Evolutionary conservation across 1,284 basidiomycete genomes (phyloP), one percentile per base, ranked within the genome.

Genomic region (Tilletia setariae): DNA sequence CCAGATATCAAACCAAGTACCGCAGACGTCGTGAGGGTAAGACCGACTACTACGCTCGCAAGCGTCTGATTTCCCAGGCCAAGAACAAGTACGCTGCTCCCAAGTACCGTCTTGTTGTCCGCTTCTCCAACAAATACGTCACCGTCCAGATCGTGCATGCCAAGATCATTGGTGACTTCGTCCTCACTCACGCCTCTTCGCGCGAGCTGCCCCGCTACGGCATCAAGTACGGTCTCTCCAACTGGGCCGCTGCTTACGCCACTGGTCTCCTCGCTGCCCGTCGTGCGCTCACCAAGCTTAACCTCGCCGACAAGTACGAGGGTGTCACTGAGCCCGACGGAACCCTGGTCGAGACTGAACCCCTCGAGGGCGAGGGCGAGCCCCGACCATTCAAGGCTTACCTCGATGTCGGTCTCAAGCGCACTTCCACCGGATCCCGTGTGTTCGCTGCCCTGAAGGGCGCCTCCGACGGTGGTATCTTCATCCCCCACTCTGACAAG

Each of bases 71-170:
- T 76, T 89, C 91, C 70, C 96, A 99, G 88, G 94, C 95, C 76
- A 99, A 98, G 89, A 98, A 98, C 90, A 98, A 98, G 88, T 98
- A 98, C 68, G 95, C 96, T 82, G 92, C 93, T 46, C 94, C 94
- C 74, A 98, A 98, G 87, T 98, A 97, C 87, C 92, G 94, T 73
- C 90, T 98, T 63, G 96, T 98, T 72, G 96, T 98, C 82, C 93
- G 96, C 79, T 94, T 97, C 78, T 80, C 78, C 64, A 82, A 82
- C 80, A 72, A 73, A 46, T 82, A 75, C 71, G 74, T 81, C 65
- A 79, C 78, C 65, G 79, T 79, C 74, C 80, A 98, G 85, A 90
- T 99, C 80, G 88, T 94, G 83, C 97, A 97, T 84, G 94, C 96
- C 78, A 96, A 96, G 83, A 87, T 99, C 77, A 92, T 94, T 81